Evolutionary conservation across 371 early-diverging fungal species (phyloP).

Genomic region (Thermomucor indicae-seudaticae): DNA sequence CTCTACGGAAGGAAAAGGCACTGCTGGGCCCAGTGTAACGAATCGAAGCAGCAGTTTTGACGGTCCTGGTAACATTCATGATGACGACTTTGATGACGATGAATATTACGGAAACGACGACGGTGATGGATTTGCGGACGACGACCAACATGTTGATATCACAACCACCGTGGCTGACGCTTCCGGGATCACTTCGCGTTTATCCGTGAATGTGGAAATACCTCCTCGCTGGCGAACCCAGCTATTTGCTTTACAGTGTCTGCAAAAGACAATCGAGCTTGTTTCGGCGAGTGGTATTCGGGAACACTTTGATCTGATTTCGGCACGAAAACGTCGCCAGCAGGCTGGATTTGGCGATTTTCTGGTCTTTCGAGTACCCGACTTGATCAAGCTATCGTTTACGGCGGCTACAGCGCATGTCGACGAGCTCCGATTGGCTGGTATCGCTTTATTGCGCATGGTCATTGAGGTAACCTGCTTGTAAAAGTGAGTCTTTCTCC

Average conservation of each 20-base stretch:
- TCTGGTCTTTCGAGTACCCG: slow-evolving; percentile 72
- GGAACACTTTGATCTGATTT: slow-evolving; percentile 69
- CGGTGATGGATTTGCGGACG: slow-evolving; percentile 38
- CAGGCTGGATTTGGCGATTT: slow-evolving; percentile 64
- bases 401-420: slow-evolving; percentile 83
- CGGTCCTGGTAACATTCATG: slow-evolving; percentile 10
- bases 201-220: slow-evolving; percentile 48
- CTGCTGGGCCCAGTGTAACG: not conserved
- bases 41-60: slow-evolving; percentile 9
- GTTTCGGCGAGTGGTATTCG: slow-evolving; percentile 52
- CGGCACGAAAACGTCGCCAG: slow-evolving; percentile 55
- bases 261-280: slow-evolving; percentile 63
- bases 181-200: slow-evolving; percentile 29
- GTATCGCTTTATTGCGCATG: slow-evolving; percentile 67
- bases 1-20: not conserved
- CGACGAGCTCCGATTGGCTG: slow-evolving; percentile 74
- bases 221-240: slow-evolving; percentile 91
- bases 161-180: slow-evolving; percentile 44
- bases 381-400: slow-evolving; percentile 83
- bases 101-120: slow-evolving; percentile 34
- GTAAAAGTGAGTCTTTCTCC: not conserved
- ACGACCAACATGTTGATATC: slow-evolving; percentile 42
- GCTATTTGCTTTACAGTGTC: slow-evolving; percentile 74
- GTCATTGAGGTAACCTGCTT: slow-evolving; percentile 54
- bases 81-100: slow-evolving; percentile 27